Base-by-base conservation (phyloP, 148 eudicot genomes). In the Spergularia bocconei region DNA sequence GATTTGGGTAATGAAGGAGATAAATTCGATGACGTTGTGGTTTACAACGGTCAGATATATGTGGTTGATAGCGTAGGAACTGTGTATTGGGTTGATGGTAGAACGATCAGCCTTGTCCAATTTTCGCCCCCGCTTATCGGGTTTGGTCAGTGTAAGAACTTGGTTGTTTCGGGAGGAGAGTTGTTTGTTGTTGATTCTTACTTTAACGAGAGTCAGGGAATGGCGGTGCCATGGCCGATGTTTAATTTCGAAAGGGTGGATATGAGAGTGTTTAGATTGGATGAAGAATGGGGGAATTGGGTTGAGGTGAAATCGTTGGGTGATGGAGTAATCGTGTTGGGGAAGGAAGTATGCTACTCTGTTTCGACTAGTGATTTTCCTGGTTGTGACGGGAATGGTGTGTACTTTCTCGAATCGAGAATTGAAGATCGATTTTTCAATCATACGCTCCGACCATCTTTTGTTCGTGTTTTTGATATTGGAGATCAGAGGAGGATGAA, bases 211-310 rank as follows among this genome's bases (percentile, higher is more conserved):
- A 57, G 25, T 0, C 8, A 15, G 21, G 21, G 3, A 3, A 39
- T 17, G 12, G 29, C 13, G 19, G 11, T 5, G 25, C 25, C 15
- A 21, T 38, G n/a, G 38, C 10, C 36, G 13, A 11, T 51, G 1
- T 13, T 55, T 59, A 5, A 41, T 69, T 69, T 69, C 25, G 20
- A 53, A 19, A 59, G 44, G 36, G 67, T 58, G 48, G 73, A 59
- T 19, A 50, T 76, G 67, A 76, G 53, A 7, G 66, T 76, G 39
- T 76, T 68, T 59, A 69, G 55, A 48, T 52, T 76, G 48, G 79
- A 76, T 69, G 60, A 76, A 48, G 73, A 68, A 29, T 76, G 79
- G 79, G 79, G 79, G 53, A 67, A 41, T 57, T 76, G 79, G 79
- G 79, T 76, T 68, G 47, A 76, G 17, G 72, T 76, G 11, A 58